Percentiles rank a stretch among this genome's conserved stretches.
phyloP scores from a whole-genome alignment of 1,284 basidiomycete species.

The Pseudozyma pruni region DNA sequence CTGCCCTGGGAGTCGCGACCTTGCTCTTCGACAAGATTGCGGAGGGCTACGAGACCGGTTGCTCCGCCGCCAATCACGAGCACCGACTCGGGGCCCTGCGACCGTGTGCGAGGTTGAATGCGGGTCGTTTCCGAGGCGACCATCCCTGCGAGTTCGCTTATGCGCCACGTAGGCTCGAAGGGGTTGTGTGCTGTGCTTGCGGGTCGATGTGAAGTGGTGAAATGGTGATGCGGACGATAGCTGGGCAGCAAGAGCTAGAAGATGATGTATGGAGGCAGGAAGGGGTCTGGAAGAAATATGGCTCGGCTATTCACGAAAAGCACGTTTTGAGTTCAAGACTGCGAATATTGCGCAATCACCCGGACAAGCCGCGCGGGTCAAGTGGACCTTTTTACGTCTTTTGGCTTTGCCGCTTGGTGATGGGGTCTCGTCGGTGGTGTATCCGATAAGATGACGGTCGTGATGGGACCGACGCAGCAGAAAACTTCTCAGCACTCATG shows the following conservation, averaged over 20 bases:
- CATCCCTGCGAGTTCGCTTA: too few species aligned
- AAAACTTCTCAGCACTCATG: too few species aligned
- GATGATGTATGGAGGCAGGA: too few species aligned
- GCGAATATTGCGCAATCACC: neutral
- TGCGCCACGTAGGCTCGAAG: too few species aligned
- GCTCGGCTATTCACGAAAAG: neutral
- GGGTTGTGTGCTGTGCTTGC: too few species aligned
- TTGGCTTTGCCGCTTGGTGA: too few species aligned
- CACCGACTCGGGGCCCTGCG: slow-evolving; percentile 30
- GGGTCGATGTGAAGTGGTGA: too few species aligned
- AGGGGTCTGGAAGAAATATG: neutral
- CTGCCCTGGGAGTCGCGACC: slow-evolving; percentile 12
- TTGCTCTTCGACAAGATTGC: slow-evolving; percentile 42
- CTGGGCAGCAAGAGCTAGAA: too few species aligned
- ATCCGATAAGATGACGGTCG: too few species aligned
- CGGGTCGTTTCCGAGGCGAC: neutral
- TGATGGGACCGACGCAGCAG: too few species aligned
- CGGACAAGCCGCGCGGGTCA: neutral
- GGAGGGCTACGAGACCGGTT: slow-evolving; percentile 54
- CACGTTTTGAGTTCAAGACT: slow-evolving; percentile 18
- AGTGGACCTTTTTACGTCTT: too few species aligned
- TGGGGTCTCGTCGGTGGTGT: too few species aligned
- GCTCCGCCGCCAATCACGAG: slow-evolving; percentile 62
- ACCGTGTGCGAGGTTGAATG: slow-evolving; percentile 16
- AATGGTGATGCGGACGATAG: neutral